These are phyloP conservation scores for Mortierella sp. DNA, from an alignment of 371 early-diverging fungal genomes.

Conservation along the genomic window DNA sequence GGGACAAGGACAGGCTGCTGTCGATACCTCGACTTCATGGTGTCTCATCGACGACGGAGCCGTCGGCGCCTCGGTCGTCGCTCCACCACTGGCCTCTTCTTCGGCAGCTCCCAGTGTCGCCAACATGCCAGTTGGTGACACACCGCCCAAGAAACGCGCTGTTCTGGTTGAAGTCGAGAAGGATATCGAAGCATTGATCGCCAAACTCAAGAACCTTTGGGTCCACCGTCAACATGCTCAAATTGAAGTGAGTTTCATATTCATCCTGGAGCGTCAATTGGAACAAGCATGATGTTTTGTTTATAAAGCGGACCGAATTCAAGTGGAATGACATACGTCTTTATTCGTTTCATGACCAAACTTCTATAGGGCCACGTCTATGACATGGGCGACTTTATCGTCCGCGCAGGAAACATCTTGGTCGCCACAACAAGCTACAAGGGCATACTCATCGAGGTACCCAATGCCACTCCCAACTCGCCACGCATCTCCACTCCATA, in stretches of 20 bases:
- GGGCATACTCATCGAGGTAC: conserved; percentile 54
- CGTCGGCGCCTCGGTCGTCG: conserved; percentile 23
- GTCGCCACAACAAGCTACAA: conserved; percentile 56
- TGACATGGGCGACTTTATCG: conserved; percentile 55
- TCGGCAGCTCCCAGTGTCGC: conserved; percentile 20
- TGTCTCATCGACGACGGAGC: conserved; percentile 57
- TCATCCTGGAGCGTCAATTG: no score
- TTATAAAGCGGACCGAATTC: background rate
- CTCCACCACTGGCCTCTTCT: background rate
- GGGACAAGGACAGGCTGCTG: conserved; percentile 16
- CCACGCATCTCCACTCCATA: background rate
- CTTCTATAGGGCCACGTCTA: conserved; percentile 38
- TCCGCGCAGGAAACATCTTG: conserved; percentile 54
- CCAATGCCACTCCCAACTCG: background rate
- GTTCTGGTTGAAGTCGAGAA: conserved; percentile 54
- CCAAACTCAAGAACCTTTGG: conserved; percentile 53
- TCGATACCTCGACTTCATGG: conserved; percentile 42
- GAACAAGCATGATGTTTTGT: no score
- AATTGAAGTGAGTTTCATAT: conserved; percentile 32
- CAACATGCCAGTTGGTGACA: conserved; percentile 14
- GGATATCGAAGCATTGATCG: conserved; percentile 46
- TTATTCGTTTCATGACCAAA: background rate
- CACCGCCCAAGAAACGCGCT: conserved; percentile 29
- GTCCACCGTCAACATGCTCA: conserved; percentile 56
- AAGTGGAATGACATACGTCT: no score